Conservation (phyloP, 1,284 basidiomycete genomes). For the Laetiporus sulphureus region DNA sequence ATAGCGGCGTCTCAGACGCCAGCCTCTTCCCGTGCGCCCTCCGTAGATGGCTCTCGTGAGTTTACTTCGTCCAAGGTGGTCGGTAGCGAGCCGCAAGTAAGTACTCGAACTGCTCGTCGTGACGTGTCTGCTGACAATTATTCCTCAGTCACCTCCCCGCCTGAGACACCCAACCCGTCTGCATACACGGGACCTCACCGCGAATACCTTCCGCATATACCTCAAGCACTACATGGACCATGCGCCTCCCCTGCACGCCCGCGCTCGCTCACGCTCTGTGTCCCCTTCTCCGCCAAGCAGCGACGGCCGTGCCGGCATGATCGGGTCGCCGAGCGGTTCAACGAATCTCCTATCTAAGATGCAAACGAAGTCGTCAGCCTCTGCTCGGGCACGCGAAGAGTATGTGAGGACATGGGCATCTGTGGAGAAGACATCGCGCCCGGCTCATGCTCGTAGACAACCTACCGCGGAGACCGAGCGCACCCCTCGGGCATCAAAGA, state of each 20-base stretch:
- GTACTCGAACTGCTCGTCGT: too few relatives aligned
- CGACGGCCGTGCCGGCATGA: too few relatives aligned
- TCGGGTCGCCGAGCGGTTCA: too few relatives aligned
- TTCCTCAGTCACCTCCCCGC: conserved; percentile 34
- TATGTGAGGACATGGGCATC: too few relatives aligned
- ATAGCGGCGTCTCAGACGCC: conserved; percentile 11
- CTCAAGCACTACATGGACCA: conserved; percentile 73
- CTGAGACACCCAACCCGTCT: conserved; percentile 65
- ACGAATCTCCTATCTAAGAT: too few relatives aligned
- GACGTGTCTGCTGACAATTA: conserved; percentile 3
- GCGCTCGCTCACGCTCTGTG: conserved; percentile 6
- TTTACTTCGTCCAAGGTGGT: conserved; percentile 4
- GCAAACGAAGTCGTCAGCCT: too few relatives aligned
- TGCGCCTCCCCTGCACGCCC: conserved; percentile 12
- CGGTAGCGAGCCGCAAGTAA: conserved; percentile 10
- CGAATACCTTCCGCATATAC: conserved; percentile 65
- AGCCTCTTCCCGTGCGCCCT: conserved; percentile 5
- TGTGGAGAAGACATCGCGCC: too few relatives aligned
- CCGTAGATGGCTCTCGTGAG: conserved; percentile 8
- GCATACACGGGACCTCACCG: conserved; percentile 55
- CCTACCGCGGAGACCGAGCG: conserved; percentile 2
- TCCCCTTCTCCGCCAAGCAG: conserved; percentile 16
- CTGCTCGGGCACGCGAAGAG: too few relatives aligned
- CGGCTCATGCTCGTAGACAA: too few relatives aligned
- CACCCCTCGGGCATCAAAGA: conserved; percentile 13